phyloP scores from a whole-genome alignment of 352 stramenopile genomes.

The Plasmopara muralis region DNA sequence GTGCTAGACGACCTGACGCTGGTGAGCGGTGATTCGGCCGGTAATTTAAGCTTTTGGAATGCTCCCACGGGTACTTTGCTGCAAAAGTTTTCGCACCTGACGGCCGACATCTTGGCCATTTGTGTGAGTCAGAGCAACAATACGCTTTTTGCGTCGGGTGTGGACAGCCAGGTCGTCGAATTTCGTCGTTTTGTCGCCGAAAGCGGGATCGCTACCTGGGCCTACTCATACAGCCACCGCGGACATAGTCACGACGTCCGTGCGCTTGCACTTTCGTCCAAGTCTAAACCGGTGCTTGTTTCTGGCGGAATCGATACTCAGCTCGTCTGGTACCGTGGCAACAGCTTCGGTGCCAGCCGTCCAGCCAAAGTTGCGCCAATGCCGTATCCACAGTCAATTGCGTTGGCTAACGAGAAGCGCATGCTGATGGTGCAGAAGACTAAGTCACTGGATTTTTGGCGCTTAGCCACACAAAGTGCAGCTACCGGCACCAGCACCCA shows the following conservation, averaged over 20 bases:
- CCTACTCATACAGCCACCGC: slow-evolving; percentile 84
- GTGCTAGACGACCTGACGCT: slow-evolving; percentile 89
- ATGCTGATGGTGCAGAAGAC: slow-evolving; percentile 71
- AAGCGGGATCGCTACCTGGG: slow-evolving; percentile 45
- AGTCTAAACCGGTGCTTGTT: slow-evolving; percentile 60
- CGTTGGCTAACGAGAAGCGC: slow-evolving; percentile 56
- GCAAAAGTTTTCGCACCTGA: slow-evolving; percentile 89
- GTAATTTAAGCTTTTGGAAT: slow-evolving; percentile 92
- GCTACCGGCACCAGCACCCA: slow-evolving; percentile 31
- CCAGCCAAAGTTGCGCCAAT: slow-evolving; percentile 88
- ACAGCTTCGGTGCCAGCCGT: slow-evolving; percentile 77
- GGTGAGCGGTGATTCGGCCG: slow-evolving; percentile 89
- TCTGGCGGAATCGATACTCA: slow-evolving; percentile 92
- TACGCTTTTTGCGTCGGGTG: slow-evolving; percentile 87
- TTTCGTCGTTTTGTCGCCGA: slow-evolving; percentile 47
- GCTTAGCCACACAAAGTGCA: slow-evolving; percentile 30
- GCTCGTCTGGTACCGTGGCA: slow-evolving; percentile 86
- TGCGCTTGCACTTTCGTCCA: slow-evolving; percentile 65
- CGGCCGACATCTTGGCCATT: slow-evolving; percentile 87
- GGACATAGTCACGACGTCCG: slow-evolving; percentile 89
- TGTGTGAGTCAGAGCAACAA: slow-evolving; percentile 78
- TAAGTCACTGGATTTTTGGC: slow-evolving; percentile 69
- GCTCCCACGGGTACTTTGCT: slow-evolving; percentile 85
- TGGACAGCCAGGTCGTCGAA: slow-evolving; percentile 91
- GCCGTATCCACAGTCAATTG: slow-evolving; percentile 63